Evolutionary conservation across 768 basidiomycete species (phyloP), one percentile per base, ranked within the genome.

Genomic region (Tephrocybe sp.): DNA sequence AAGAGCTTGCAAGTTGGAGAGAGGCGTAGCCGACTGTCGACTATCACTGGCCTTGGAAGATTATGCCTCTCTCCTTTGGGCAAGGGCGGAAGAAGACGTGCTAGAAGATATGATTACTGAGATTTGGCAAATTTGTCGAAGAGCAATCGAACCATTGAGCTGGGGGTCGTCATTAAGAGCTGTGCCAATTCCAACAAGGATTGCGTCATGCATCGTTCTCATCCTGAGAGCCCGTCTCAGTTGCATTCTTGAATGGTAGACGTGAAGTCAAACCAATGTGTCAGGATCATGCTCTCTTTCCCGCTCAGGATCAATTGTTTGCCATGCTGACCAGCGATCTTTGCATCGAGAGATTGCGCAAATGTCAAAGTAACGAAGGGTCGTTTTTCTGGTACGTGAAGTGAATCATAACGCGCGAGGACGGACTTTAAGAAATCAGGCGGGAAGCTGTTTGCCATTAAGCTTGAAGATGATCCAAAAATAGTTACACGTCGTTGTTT

Each of bases 121-220:
- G 48, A 26, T 30, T 17, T 7, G 9, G 6, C 20, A 6, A 43
- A 14, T 34, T 15, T 18, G 26, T 18, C 37, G 17, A 30, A 40
- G 48, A 17, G 3, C 6, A 53, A 37, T 65, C 83, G 58, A 59
- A 91, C 95, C 84, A 59, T 95, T 96, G n/a, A 99, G 75, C 62
- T 97, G 90, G 3, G 96, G 96, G 65, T 99, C 79, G 62, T 99
- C 96, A 54, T 93, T 91, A 39, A 93, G 69, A 18, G 91, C 85
- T 0, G 96, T 98, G 7, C 89, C 90, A 32, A 94, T 81, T 2
- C 96, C 96, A 38, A 99, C 77, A 12, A 99, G 71, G 53, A 99
- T 98, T 8, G 80, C 93, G 61, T 97, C 92, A 68, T 98, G 96
- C 78, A 92, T 81, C 0, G 91, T 78, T 55, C 96, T 76, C 83